Conservation (phyloP, 441 rosid species). For the Sinapis alba region DNA sequence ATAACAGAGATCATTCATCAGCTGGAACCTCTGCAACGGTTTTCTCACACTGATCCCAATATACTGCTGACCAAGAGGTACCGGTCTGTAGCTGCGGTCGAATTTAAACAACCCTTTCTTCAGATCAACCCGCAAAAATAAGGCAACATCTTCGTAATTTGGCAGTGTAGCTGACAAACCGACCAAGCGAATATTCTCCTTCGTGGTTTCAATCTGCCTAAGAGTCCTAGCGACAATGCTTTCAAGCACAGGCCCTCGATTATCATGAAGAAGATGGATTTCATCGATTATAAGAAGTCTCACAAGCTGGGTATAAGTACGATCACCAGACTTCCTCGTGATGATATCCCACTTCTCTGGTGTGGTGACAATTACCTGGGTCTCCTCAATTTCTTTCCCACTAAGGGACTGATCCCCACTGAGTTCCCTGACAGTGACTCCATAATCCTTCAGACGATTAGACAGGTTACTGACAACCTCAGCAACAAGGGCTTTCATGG, state of each 20-base stretch:
- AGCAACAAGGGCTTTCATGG: constrained; percentile 97
- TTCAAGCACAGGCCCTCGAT: constrained; percentile 89
- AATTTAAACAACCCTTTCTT: constrained; percentile 78
- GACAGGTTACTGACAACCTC: constrained; percentile 93
- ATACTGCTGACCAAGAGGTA: constrained; percentile 87
- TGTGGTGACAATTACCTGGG: constrained; percentile 93
- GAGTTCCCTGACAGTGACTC: constrained; percentile 80
- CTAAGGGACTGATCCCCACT: constrained; percentile 93
- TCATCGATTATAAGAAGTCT: constrained; percentile 91
- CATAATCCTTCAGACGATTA: constrained; percentile 74
- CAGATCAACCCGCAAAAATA: constrained; percentile 77
- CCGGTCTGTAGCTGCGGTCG: constrained; percentile 94
- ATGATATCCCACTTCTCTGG: constrained; percentile 99
- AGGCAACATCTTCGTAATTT: constrained; percentile 88
- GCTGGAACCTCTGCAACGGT: constrained; percentile 93
- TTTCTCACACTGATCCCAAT: constrained; percentile 86
- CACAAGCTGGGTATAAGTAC: constrained; percentile 92
- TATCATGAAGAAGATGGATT: constrained; percentile 96
- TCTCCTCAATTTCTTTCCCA: constrained; percentile 94
- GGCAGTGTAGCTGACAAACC: constrained; percentile 97
- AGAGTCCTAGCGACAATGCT: constrained; percentile 97
- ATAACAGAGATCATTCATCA: constrained; percentile 97
- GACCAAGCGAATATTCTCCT: constrained; percentile 89
- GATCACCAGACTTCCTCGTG: constrained; percentile 95
- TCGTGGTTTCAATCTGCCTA: constrained; percentile 89